These are phyloP conservation scores for Solanum tacnaense DNA, from an alignment of 257 asterid species.

Conservation along the genomic window DNA sequence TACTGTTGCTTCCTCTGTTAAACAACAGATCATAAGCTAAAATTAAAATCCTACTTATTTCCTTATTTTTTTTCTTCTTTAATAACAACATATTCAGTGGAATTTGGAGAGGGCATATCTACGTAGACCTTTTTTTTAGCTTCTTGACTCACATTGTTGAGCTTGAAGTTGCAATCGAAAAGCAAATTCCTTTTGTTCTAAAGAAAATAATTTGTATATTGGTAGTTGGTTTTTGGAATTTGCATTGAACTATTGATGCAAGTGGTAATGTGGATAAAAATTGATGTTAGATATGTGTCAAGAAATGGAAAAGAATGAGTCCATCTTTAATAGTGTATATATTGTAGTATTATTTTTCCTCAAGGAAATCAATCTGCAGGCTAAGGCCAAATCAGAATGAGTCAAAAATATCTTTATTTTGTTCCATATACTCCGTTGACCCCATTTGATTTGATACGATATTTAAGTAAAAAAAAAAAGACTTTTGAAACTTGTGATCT, in stretches of 20 bases:
- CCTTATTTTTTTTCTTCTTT: no score
- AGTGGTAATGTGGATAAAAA: background rate
- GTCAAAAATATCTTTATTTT: background rate
- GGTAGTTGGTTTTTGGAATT: background rate
- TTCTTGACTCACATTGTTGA: background rate
- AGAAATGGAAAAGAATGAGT: background rate
- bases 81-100: background rate
- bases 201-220: background rate
- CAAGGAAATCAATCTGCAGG: background rate
- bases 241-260: background rate
- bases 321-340: background rate
- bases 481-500: no score
- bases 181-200: background rate
- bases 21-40: background rate
- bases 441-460: no score
- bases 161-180: background rate
- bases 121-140: background rate
- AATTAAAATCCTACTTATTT: background rate
- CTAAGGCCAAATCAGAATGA: background rate
- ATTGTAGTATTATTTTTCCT: background rate
- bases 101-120: background rate
- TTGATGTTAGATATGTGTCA: background rate
- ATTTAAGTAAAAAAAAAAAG: no score
- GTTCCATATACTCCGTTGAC: no score
- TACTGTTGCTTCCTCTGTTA: constrained; percentile 46